Conservation (phyloP, 2,329 filamentous ascomycete genomes). For the Trichoderma sp. region DNA sequence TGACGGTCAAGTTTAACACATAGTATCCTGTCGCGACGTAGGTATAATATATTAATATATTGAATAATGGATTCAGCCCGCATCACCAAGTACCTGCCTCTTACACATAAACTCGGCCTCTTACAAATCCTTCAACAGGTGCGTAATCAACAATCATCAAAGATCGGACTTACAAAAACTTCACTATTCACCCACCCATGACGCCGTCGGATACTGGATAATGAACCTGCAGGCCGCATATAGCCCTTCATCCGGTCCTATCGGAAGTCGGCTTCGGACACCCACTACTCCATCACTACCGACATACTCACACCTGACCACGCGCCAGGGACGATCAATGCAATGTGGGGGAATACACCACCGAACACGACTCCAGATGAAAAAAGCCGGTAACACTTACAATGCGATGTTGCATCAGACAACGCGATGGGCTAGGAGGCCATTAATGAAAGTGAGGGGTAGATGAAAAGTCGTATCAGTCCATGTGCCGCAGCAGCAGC, state of each 20-base stretch:
- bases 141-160: neutral
- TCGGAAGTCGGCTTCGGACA: neutral
- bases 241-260: constrained; percentile 12
- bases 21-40: no score
- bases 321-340: constrained; percentile 1
- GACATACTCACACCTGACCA: neutral
- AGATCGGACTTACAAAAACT: neutral
- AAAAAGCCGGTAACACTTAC: neutral
- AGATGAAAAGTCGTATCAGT: neutral
- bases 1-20: no score
- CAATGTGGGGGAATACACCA: neutral
- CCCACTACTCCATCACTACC: neutral
- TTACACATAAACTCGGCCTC: neutral
- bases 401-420: constrained; percentile 9
- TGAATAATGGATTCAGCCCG: no score
- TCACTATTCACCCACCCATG: neutral
- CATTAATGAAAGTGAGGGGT: neutral
- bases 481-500: neutral
- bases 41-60: no score
- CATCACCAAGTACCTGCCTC: neutral
- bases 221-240: neutral
- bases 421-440: neutral
- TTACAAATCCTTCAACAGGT: neutral
- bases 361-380: neutral
- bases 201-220: constrained; percentile 11